Percentiles rank a stretch among this genome's conserved stretches.
Conservation (phyloP, 1,284 basidiomycete species). For the Sphagnurus paluster region DNA sequence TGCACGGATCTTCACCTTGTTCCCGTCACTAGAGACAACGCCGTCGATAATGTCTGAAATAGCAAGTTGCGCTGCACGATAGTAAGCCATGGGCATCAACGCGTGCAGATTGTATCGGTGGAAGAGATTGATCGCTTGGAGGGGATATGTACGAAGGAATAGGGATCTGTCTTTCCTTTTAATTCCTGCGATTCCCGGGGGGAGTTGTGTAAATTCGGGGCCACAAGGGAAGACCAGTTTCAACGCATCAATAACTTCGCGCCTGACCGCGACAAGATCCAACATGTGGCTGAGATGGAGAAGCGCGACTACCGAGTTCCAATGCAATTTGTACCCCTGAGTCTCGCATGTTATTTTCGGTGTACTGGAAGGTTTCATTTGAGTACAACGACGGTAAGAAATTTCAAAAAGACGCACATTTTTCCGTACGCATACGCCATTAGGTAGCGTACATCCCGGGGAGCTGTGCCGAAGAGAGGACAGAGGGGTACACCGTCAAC, state of each 20-base stretch:
- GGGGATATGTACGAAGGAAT: conserved; percentile 18
- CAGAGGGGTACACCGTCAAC: conserved; percentile 16
- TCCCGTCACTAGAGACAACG: conserved; percentile 14
- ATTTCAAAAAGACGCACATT: conserved; percentile 15
- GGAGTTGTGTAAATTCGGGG: not conserved
- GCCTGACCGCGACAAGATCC: conserved; percentile 13
- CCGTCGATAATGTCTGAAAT: conserved; percentile 21
- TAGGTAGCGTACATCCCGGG: conserved; percentile 18
- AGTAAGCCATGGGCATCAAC: conserved; percentile 23
- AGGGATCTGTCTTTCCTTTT: conserved; percentile 7
- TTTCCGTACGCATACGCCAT: conserved; percentile 21
- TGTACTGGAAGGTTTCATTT: not conserved
- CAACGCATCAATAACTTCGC: conserved; percentile 12
- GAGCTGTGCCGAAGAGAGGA: conserved; percentile 15
- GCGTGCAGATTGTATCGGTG: conserved; percentile 15
- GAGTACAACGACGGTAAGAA: not conserved
- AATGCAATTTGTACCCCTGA: conserved; percentile 11
- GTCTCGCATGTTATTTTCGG: not conserved
- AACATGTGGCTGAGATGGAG: conserved; percentile 15
- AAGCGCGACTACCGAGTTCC: conserved; percentile 16
- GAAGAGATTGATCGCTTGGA: conserved; percentile 22
- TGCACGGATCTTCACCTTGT: conserved; percentile 3
- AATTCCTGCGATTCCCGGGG: conserved; percentile 19
- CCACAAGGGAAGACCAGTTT: conserved; percentile 5
- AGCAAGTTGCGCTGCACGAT: conserved; percentile 23